Conservation (phyloP, 805 yeast species). For the Kodamaea nitidulidarum region DNA sequence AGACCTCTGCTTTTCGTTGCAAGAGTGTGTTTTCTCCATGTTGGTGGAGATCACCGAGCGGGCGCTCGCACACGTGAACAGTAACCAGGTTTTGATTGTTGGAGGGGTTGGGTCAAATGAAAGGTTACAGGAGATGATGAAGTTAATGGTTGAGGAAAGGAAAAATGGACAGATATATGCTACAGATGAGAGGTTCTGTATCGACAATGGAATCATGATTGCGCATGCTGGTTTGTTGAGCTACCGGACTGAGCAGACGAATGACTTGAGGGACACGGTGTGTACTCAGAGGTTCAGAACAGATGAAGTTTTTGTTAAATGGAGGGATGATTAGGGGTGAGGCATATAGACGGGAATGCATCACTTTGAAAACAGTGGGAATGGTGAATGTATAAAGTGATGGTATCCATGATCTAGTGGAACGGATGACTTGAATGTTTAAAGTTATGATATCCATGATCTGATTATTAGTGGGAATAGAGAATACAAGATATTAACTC, state of each 20-base stretch:
- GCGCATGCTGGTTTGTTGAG: slow-evolving; percentile 95
- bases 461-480: no score
- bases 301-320: slow-evolving; percentile 83
- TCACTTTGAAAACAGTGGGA: no score
- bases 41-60: slow-evolving; percentile 95
- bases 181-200: slow-evolving; percentile 95
- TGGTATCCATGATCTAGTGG: no score
- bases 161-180: slow-evolving; percentile 82
- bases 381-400: no score
- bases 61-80: slow-evolving; percentile 95
- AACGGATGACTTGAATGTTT: no score
- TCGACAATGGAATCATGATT: slow-evolving; percentile 97
- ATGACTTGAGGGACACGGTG: slow-evolving; percentile 61
- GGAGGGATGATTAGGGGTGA: slow-evolving; percentile 63
- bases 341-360: neutral
- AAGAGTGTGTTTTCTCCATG: slow-evolving; percentile 92
- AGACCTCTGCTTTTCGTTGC: slow-evolving; percentile 89
- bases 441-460: no score
- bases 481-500: neutral
- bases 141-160: slow-evolving; percentile 84
- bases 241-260: slow-evolving; percentile 74
- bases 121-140: slow-evolving; percentile 94
- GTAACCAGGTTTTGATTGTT: slow-evolving; percentile 85
- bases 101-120: slow-evolving; percentile 99
- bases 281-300: slow-evolving; percentile 94